phyloP scores from a whole-genome alignment of 441 rosid species.

The Pelargonium fulgidum region DNA sequence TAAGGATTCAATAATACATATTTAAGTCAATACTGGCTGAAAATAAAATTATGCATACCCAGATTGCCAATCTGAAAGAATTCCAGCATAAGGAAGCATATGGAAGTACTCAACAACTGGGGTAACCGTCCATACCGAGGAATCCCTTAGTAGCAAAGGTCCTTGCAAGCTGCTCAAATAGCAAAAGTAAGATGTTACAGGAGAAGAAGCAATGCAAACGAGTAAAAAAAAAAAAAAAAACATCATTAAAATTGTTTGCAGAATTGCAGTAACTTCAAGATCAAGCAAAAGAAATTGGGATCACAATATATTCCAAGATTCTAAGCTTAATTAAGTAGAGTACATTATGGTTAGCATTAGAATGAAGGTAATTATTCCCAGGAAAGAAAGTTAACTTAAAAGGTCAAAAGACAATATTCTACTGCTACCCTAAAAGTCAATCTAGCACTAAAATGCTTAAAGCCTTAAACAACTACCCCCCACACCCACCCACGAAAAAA shows the following conservation, averaged over 20 bases:
- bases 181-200: conserved; percentile 14
- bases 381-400: not conserved
- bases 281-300: not conserved
- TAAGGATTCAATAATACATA: not conserved
- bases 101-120: conserved; percentile 59
- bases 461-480: too few relatives aligned
- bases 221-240: not conserved
- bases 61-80: conserved; percentile 51
- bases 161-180: conserved; percentile 56
- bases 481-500: too few relatives aligned
- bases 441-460: not conserved
- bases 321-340: not conserved
- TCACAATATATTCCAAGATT: not conserved
- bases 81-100: conserved; percentile 60
- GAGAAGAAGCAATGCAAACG: not conserved
- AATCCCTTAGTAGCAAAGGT: conserved; percentile 43
- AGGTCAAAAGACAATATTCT: not conserved
- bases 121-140: conserved; percentile 38
- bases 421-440: not conserved
- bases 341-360: not conserved
- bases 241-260: not conserved
- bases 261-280: not conserved
- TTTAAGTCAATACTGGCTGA: not conserved
- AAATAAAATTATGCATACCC: conserved; percentile 35
- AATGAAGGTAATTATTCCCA: not conserved